Conservation (phyloP, 352 stramenopile species). For the Phytophthora brassicae region DNA sequence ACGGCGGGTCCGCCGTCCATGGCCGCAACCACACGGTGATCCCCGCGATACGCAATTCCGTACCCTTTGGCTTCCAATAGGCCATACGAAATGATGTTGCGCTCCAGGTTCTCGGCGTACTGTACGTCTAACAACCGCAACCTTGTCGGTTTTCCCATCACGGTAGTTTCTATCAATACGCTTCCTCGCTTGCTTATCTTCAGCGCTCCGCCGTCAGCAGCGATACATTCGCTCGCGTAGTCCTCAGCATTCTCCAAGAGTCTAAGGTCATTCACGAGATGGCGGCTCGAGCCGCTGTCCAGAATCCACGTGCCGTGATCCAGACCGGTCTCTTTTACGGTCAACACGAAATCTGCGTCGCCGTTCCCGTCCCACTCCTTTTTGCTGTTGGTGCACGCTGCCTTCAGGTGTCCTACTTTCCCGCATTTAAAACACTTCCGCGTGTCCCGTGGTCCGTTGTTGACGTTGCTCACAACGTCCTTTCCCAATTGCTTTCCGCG, state of each 20-base stretch:
- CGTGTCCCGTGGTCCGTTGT: not conserved
- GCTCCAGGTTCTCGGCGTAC: conserved; percentile 12
- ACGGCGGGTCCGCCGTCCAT: not conserved
- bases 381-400: no score
- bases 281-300: no score
- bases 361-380: conserved; percentile 1
- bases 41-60: not conserved
- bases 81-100: conserved; percentile 25
- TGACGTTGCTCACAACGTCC: no score
- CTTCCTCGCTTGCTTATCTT: no score
- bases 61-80: conserved; percentile 17
- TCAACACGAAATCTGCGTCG: not conserved
- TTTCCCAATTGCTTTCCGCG: no score
- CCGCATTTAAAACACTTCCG: conserved; percentile 18
- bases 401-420: no score
- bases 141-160: conserved; percentile 1
- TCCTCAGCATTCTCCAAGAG: no score
- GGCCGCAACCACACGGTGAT: not conserved
- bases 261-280: conserved; percentile 24
- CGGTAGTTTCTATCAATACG: conserved; percentile 4
- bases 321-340: no score
- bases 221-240: no score
- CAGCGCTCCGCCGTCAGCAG: no score
- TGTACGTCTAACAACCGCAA: conserved; percentile 13
- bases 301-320: no score